Evolutionary conservation across 345 rosid genomes (phyloP).

Genomic region (Brassica nigra): DNA sequence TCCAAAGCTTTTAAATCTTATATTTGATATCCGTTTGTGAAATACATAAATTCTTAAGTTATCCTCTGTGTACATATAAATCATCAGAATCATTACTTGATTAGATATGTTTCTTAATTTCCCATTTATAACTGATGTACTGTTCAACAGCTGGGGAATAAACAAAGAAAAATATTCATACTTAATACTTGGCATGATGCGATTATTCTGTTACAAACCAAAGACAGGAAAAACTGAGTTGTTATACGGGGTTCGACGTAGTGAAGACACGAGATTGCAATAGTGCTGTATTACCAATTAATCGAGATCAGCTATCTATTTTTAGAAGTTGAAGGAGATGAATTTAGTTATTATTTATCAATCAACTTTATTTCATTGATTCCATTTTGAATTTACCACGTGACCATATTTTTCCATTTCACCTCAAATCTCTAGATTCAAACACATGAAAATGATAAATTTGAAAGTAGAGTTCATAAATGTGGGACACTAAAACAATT

Average conservation of each 20-base stretch:
- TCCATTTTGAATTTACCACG: background rate
- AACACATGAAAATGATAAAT: background rate
- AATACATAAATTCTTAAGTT: background rate
- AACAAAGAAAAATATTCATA: background rate
- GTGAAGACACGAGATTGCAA: background rate
- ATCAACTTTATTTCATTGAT: background rate
- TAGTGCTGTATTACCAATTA: background rate
- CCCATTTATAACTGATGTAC: background rate
- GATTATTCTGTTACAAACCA: background rate
- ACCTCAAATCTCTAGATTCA: background rate
- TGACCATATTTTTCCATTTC: background rate
- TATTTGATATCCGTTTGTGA: background rate
- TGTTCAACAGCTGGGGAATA: background rate
- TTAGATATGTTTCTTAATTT: background rate
- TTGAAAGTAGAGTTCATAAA: background rate
- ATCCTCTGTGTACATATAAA: background rate
- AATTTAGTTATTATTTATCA: background rate
- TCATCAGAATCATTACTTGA: slow-evolving; percentile 10
- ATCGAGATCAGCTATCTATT: background rate
- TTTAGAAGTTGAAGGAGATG: background rate
- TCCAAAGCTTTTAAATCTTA: background rate
- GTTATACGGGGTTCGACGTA: background rate
- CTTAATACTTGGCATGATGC: background rate
- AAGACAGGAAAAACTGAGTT: background rate
- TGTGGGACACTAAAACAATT: background rate